Evolutionary conservation across 257 asterid genomes (phyloP).

Genomic region (Petunia secreta): DNA sequence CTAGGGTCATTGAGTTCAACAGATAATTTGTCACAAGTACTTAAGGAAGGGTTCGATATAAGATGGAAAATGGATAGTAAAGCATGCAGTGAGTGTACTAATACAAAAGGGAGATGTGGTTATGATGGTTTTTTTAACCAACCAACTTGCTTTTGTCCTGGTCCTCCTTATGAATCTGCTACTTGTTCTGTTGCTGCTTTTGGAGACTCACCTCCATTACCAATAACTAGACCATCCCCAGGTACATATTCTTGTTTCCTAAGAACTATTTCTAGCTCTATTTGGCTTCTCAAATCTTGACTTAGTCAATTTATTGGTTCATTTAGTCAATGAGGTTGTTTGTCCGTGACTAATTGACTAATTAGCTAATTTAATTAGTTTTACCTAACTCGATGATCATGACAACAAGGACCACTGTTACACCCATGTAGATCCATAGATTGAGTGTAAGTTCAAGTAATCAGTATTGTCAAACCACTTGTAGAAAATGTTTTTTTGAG

Average conservation of each 20-base stretch:
- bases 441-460: neutral
- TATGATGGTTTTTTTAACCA: slow-evolving; percentile 33
- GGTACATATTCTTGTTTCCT: slow-evolving; percentile 29
- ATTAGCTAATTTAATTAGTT: neutral
- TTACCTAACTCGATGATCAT: neutral
- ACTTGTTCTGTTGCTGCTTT: slow-evolving; percentile 39
- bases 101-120: slow-evolving; percentile 64
- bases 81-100: slow-evolving; percentile 50
- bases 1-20: slow-evolving; percentile 32
- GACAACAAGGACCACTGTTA: neutral
- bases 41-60: slow-evolving; percentile 56
- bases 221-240: slow-evolving; percentile 7
- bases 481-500: no score
- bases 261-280: neutral
- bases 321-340: neutral
- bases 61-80: slow-evolving; percentile 52
- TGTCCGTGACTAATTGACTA: slow-evolving; percentile 1
- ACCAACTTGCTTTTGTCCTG: slow-evolving; percentile 63
- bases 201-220: slow-evolving; percentile 32
- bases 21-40: slow-evolving; percentile 32
- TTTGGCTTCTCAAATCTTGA: neutral
- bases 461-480: neutral
- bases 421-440: neutral
- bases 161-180: slow-evolving; percentile 38
- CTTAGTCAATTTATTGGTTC: neutral